Percentiles rank a stretch among this genome's conserved stretches.
phyloP scores from a whole-genome alignment of 2,329 filamentous ascomycete species.

The Trichophyton rubrum region DNA sequence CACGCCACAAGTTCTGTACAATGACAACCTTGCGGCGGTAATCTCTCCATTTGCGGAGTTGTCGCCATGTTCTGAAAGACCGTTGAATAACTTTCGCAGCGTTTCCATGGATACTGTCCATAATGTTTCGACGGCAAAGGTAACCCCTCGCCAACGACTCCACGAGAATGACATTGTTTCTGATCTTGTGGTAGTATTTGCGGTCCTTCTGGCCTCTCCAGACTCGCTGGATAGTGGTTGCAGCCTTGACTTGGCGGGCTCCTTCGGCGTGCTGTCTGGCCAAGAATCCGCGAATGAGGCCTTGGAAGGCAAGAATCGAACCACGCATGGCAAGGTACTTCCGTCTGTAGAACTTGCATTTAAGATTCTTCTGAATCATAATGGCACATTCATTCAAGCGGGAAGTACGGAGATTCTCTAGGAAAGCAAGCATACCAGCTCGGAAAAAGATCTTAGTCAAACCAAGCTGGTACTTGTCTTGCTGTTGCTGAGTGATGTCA shows the following conservation, averaged over 20 bases:
- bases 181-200: constrained; percentile 63
- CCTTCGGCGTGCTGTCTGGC: constrained; percentile 69
- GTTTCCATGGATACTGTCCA: constrained; percentile 87
- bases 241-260: constrained; percentile 69
- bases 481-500: constrained; percentile 55
- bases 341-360: constrained; percentile 86
- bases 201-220: constrained; percentile 90
- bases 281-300: constrained; percentile 62
- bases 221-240: constrained; percentile 85
- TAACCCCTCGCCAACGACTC: constrained; percentile 88
- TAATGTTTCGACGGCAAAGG: constrained; percentile 76
- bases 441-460: constrained; percentile 99
- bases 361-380: constrained; percentile 97
- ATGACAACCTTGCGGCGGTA: constrained; percentile 83
- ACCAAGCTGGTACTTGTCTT: constrained; percentile 94
- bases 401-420: constrained; percentile 84
- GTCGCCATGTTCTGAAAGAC: constrained; percentile 69
- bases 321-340: constrained; percentile 78
- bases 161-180: constrained; percentile 73
- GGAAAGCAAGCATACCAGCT: constrained; percentile 93
- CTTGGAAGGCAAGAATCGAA: constrained; percentile 68
- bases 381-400: constrained; percentile 87
- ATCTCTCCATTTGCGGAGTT: constrained; percentile 69
- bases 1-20: constrained; percentile 87
- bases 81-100: constrained; percentile 84